A percentile compares a stretch with the other conserved stretches of the same genome.
Conservation (phyloP, 371 early-diverging fungal genomes). For the Mortierella sp. region DNA sequence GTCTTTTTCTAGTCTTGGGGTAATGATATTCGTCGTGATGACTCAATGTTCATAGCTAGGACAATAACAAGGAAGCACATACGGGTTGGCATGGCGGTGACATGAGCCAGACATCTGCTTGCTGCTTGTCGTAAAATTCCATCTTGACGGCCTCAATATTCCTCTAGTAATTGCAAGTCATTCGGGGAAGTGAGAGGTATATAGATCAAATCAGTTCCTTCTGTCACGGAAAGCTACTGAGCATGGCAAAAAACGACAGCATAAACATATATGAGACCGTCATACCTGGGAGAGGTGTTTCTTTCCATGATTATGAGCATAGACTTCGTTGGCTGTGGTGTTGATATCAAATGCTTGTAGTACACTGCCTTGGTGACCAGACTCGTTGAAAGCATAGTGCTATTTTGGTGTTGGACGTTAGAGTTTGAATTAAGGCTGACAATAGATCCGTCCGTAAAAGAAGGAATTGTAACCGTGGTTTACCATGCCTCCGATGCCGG, state of each 20-base stretch:
- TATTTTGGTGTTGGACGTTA: conserved; percentile 22
- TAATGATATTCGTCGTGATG: no score
- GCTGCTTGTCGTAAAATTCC: conserved; percentile 68
- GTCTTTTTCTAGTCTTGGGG: neutral
- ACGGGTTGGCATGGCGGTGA: conserved; percentile 87
- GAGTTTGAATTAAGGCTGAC: neutral
- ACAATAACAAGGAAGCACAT: no score
- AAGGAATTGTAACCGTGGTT: neutral
- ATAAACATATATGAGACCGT: neutral
- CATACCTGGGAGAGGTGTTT: conserved; percentile 73
- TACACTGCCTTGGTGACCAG: conserved; percentile 68
- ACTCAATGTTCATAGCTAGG: no score
- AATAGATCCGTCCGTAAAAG: neutral
- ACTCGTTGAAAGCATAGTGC: conserved; percentile 80
- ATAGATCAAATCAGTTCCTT: no score
- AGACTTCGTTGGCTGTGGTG: conserved; percentile 81
- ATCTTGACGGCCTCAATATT: conserved; percentile 76
- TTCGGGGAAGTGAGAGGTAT: no score
- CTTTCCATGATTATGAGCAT: conserved; percentile 79
- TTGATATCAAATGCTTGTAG: conserved; percentile 86
- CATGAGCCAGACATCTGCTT: conserved; percentile 86
- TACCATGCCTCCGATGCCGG: conserved; percentile 83
- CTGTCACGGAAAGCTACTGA: no score
- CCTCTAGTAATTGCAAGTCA: no score
- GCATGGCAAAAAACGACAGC: neutral